Evolutionary conservation across 345 rosid species (phyloP).

Genomic region (Dovyalis caffra): DNA sequence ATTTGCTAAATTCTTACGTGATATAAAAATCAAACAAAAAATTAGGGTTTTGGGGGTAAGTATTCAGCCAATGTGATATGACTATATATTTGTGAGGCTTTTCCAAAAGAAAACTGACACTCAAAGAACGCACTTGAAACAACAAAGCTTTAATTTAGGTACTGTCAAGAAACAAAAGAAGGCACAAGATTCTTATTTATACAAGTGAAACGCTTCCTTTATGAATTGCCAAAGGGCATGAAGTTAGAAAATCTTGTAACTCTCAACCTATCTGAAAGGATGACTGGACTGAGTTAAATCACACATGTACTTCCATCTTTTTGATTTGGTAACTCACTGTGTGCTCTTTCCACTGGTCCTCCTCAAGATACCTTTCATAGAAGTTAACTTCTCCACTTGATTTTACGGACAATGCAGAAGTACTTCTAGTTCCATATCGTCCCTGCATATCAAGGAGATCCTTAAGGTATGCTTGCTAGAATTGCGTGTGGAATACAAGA

Average conservation of each 20-base stretch:
- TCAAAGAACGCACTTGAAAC: neutral
- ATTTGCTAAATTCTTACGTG: too few species aligned
- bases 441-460: constrained; percentile 37
- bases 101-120: too few species aligned
- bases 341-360: constrained; percentile 54
- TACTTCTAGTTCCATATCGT: constrained; percentile 73
- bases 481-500: neutral
- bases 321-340: constrained; percentile 27
- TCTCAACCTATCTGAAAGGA: neutral
- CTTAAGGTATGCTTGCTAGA: neutral
- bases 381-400: constrained; percentile 47
- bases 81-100: too few species aligned
- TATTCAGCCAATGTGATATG: too few species aligned
- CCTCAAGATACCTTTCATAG: constrained; percentile 53
- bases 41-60: too few species aligned
- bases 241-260: neutral
- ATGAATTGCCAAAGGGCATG: too few species aligned
- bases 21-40: too few species aligned
- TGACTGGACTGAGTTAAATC: neutral
- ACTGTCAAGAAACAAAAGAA: neutral
- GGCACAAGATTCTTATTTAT: neutral
- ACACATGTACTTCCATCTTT: constrained; percentile 5
- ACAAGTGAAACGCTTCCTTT: neutral
- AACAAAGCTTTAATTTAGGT: too few species aligned
- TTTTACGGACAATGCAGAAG: constrained; percentile 46